phyloP scores from a whole-genome alignment of 768 basidiomycete genomes.

The Leccinum uliginosum region DNA sequence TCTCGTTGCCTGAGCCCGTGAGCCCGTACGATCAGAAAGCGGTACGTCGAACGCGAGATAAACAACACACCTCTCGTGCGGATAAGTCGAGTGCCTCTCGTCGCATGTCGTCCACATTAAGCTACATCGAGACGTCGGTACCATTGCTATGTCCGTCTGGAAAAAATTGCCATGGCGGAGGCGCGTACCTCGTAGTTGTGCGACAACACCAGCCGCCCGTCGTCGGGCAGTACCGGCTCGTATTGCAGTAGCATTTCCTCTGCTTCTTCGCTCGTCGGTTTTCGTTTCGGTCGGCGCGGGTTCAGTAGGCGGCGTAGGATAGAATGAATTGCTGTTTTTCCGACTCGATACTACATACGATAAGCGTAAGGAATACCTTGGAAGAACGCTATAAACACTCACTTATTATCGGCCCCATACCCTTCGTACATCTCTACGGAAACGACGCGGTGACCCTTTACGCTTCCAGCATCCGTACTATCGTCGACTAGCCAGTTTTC shows the following conservation, averaged over 20 bases:
- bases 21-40: not conserved
- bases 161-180: constrained; percentile 16
- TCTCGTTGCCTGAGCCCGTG: constrained; percentile 12
- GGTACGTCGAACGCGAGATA: not conserved
- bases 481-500: constrained; percentile 93
- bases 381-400: constrained; percentile 21
- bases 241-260: constrained; percentile 88
- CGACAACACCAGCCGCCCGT: constrained; percentile 54
- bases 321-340: constrained; percentile 65
- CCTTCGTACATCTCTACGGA: constrained; percentile 92
- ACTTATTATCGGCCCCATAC: constrained; percentile 69
- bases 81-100: constrained; percentile 41
- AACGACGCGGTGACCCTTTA: constrained; percentile 71
- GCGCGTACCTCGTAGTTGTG: constrained; percentile 49
- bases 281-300: constrained; percentile 76
- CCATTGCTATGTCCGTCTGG: constrained; percentile 29
- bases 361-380: constrained; percentile 3
- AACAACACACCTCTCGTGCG: constrained; percentile 34
- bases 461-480: constrained; percentile 40
- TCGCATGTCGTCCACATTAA: constrained; percentile 35
- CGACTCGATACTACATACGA: constrained; percentile 62
- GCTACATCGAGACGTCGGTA: constrained; percentile 16
- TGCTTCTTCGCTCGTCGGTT: constrained; percentile 69
- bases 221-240: constrained; percentile 72
- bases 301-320: constrained; percentile 73